Conservation (phyloP, 2,329 filamentous ascomycete species). For the Fusarium stilboides region DNA sequence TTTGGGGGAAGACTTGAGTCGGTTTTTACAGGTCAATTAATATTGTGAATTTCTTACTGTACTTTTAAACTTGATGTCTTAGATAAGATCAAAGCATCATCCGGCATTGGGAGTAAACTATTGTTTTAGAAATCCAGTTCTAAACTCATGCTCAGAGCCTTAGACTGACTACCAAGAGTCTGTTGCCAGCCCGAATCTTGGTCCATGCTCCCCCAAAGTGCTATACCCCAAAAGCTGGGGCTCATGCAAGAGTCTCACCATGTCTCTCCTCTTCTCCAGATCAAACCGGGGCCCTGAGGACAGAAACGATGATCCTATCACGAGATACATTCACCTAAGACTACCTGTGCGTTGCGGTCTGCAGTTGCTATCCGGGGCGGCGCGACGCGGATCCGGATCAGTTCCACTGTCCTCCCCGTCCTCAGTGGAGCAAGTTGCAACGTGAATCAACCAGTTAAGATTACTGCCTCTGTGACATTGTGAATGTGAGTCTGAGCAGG, state of each 20-base stretch:
- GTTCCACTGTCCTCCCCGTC: conserved; percentile 24
- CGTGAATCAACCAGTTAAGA: conserved; percentile 22
- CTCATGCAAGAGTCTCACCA: conserved; percentile 29
- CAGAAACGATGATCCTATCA: conserved; percentile 40
- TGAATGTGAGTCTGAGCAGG: conserved; percentile 14
- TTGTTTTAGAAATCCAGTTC: neutral
- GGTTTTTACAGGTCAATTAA: conserved; percentile 4
- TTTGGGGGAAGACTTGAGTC: neutral
- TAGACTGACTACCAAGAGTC: no score
- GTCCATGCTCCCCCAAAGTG: neutral
- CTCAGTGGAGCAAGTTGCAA: conserved; percentile 13
- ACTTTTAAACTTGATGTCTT: conserved; percentile 10
- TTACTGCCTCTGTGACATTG: conserved; percentile 17
- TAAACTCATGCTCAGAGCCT: no score
- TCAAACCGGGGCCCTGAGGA: conserved; percentile 4
- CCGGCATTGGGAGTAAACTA: neutral
- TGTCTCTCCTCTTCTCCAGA: conserved; percentile 14
- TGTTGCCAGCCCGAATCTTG: conserved; percentile 1
- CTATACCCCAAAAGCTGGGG: neutral
- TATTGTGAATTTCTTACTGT: conserved; percentile 3
- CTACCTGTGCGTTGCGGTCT: neutral
- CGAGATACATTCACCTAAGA: conserved; percentile 51
- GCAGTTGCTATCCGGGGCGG: conserved; percentile 20
- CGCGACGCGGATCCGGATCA: conserved; percentile 24
- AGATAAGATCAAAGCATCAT: conserved; percentile 28